Evolutionary conservation across 768 basidiomycete genomes (phyloP).

Genomic region (Suillus placidus): DNA sequence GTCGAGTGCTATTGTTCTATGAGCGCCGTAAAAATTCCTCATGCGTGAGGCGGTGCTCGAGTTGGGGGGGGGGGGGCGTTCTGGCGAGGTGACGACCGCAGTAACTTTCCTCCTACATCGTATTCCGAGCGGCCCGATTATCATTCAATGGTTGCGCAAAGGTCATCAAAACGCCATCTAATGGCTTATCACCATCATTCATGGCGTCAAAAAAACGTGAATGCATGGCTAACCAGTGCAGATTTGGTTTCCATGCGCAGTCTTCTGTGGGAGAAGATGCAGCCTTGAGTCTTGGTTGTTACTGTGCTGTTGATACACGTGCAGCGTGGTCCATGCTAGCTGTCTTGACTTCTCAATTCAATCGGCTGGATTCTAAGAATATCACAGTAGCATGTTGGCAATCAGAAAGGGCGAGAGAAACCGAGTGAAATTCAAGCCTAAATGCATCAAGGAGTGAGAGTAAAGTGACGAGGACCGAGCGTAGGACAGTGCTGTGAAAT

Average conservation of each 20-base stretch:
- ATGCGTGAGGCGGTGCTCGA: neutral
- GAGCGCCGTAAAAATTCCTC: neutral
- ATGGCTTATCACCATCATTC: neutral
- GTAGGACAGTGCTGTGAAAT: constrained; percentile 1
- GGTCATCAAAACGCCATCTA: neutral
- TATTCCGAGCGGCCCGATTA: neutral
- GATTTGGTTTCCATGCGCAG: neutral
- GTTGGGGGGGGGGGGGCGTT: neutral
- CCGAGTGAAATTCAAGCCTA: neutral
- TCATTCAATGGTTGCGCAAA: no score
- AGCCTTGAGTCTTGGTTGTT: neutral
- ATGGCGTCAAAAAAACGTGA: neutral
- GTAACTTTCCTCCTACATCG: neutral
- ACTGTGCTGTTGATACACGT: neutral
- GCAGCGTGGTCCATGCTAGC: neutral
- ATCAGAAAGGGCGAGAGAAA: neutral
- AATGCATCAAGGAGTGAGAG: constrained; percentile 1
- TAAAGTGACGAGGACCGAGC: neutral
- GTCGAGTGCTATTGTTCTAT: neutral
- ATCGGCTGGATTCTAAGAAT: neutral
- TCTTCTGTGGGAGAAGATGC: neutral
- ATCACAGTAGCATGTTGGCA: neutral
- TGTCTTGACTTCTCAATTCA: neutral
- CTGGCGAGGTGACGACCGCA: neutral
- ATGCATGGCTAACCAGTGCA: neutral